These are phyloP conservation scores for Fusarium praegraminearum DNA, from an alignment of 2,329 filamentous ascomycete genomes.

Conservation along the genomic window DNA sequence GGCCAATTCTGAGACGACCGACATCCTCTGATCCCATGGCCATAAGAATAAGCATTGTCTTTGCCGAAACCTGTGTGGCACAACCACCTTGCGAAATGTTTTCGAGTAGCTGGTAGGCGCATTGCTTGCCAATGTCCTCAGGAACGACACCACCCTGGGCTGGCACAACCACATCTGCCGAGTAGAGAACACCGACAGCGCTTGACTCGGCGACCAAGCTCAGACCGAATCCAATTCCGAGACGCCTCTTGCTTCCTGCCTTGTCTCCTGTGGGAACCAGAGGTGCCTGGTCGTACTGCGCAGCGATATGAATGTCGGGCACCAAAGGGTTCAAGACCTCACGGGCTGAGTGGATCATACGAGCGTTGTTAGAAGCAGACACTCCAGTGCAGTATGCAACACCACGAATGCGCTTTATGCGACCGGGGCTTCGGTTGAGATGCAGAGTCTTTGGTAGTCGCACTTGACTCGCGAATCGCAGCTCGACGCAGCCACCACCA, in stretches of 20 bases:
- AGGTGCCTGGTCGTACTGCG: slow-evolving; percentile 77
- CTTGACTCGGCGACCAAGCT: slow-evolving; percentile 94
- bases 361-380: slow-evolving; percentile 89
- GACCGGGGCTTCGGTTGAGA: slow-evolving; percentile 81
- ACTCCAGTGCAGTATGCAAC: slow-evolving; percentile 96
- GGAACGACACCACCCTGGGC: slow-evolving; percentile 84
- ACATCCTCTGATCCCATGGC: slow-evolving; percentile 98
- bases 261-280: slow-evolving; percentile 67
- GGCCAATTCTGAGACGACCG: slow-evolving; percentile 83
- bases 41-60: slow-evolving; percentile 88
- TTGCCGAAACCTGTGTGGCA: slow-evolving; percentile 76
- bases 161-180: slow-evolving; percentile 82
- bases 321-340: slow-evolving; percentile 88
- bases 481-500: slow-evolving; percentile 91
- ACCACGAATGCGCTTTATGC: slow-evolving; percentile 88
- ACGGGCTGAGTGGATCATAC: slow-evolving; percentile 92
- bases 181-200: slow-evolving; percentile 82
- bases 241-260: slow-evolving; percentile 68
- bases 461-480: slow-evolving; percentile 93
- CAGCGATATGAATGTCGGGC: slow-evolving; percentile 90
- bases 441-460: slow-evolving; percentile 94
- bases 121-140: slow-evolving; percentile 89
- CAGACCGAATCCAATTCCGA: slow-evolving; percentile 91
- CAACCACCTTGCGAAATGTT: slow-evolving; percentile 85
- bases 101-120: slow-evolving; percentile 90